Evolutionary conservation across 768 basidiomycete genomes (phyloP), one percentile per base, ranked within the genome.

Genomic region (Amanita thiersii): DNA sequence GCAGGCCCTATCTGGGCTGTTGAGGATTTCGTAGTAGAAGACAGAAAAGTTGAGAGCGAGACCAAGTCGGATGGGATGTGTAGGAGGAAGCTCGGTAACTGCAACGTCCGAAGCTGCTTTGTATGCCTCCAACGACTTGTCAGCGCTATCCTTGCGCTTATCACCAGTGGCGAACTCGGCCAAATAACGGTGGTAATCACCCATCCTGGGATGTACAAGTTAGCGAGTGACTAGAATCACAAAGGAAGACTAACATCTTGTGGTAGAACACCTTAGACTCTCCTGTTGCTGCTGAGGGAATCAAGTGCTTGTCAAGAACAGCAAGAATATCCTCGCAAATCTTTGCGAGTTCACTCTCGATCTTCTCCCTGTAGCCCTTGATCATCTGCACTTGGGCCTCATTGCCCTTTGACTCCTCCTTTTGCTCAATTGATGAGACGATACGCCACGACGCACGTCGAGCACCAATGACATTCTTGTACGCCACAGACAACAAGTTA

Each of bases 241-340:
- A 25, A 20, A 36, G 24, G 11, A 33, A 17, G 17, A 41, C 88
- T 49, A 53, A 92, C 90, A 96, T 92, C 81, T 97, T 97, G 79
- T 94, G 92, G 74, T 98, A 98, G 79, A 97, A 98, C 44, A 97
- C 93, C 73, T 96, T 94, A 45, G 86, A 90, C 69, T 98, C 94
- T 58, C 93, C 92, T 44, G 89, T 85, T 48, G 89, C 90, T 39
- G 94, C 94, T 8, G 91, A 93, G 49, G 92, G 92, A 55, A 90
- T 96, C 56, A 97, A 84, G 74, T 96, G 92, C 73, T 94, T 90
- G 65, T 93, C 90, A 53, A 98, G 86, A 39, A 98, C 91, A 49
- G 88, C 82, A 55, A 98, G 86, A 57, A 98, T 96, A 61, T 97
- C 92, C 69, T 96, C 91, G 71, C 93, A 98, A 65, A 98, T 96